Conservation (phyloP, 75 land plant species). For the Cryptomeria japonica region DNA sequence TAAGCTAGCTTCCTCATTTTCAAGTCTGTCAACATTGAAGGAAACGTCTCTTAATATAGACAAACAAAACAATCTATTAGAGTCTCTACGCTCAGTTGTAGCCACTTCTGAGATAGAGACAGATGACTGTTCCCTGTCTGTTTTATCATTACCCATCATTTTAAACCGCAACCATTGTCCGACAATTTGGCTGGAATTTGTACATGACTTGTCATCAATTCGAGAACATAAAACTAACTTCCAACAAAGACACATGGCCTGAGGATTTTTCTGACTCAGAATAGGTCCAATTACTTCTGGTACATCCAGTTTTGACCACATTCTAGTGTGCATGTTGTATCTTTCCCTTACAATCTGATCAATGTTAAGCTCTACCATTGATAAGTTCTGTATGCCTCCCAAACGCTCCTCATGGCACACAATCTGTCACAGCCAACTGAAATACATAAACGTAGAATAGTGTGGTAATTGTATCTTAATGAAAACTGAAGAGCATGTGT, state of each 20-base stretch:
- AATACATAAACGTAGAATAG: background rate
- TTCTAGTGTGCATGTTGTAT: slow-evolving; percentile 34
- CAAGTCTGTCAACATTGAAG: slow-evolving; percentile 8
- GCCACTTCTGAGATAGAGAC: slow-evolving; percentile 32
- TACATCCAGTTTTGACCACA: slow-evolving; percentile 74
- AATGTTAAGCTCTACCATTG: slow-evolving; percentile 33
- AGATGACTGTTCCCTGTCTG: slow-evolving; percentile 21
- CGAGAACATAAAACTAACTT: slow-evolving; percentile 65
- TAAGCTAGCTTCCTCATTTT: slow-evolving; percentile 15
- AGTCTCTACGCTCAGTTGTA: slow-evolving; percentile 19
- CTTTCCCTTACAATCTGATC: slow-evolving; percentile 49
- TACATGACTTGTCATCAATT: slow-evolving; percentile 9
- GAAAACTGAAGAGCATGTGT: slow-evolving; percentile 2
- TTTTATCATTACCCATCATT: slow-evolving; percentile 35
- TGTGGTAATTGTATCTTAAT: background rate
- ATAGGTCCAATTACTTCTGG: slow-evolving; percentile 49
- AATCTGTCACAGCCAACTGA: background rate
- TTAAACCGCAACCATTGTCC: slow-evolving; percentile 74
- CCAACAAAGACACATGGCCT: slow-evolving; percentile 71
- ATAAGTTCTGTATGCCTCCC: background rate
- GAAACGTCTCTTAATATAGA: slow-evolving; percentile 35
- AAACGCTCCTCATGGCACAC: background rate
- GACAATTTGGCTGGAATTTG: slow-evolving; percentile 19
- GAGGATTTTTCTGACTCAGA: slow-evolving; percentile 47
- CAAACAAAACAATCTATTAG: slow-evolving; percentile 34